phyloP scores from a whole-genome alignment of 805 yeast species.

The Metschnikowia henanensis region DNA sequence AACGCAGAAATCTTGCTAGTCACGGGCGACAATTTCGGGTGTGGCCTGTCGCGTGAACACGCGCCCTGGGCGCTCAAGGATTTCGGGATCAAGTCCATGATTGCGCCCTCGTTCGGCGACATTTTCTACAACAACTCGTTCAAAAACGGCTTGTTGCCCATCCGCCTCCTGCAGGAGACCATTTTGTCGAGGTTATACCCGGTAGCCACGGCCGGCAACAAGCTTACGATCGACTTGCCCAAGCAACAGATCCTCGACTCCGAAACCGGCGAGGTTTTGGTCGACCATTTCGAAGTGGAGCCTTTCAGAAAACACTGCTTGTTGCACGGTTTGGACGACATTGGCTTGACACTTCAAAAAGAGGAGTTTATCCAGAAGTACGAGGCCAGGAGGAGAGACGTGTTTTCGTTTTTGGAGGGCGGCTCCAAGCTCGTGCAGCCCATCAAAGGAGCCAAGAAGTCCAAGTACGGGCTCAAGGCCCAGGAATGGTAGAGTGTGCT shows the following conservation, averaged over 20 bases:
- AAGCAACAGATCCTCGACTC: constrained; percentile 78
- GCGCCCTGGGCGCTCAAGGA: constrained; percentile 99
- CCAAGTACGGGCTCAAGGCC: constrained; percentile 62
- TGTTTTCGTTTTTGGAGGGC: constrained; percentile 91
- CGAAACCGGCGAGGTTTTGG: constrained; percentile 58
- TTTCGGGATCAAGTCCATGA: constrained; percentile 92
- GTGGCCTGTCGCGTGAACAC: constrained; percentile 99
- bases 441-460: constrained; percentile 64
- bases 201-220: constrained; percentile 69
- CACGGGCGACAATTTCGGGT: constrained; percentile 96
- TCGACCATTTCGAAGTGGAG: constrained; percentile 85
- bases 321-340: constrained; percentile 93
- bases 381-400: constrained; percentile 74
- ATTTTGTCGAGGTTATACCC: constrained; percentile 76
- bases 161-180: constrained; percentile 79
- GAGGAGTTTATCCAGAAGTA: constrained; percentile 72
- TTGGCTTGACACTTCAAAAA: constrained; percentile 91
- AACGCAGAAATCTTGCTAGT: constrained; percentile 82
- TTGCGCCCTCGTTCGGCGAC: constrained; percentile 98
- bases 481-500: constrained; percentile 66
- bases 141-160: constrained; percentile 93
- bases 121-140: constrained; percentile 96
- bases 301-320: constrained; percentile 93
- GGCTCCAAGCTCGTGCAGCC: constrained; percentile 73
- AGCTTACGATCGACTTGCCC: constrained; percentile 80